These are phyloP conservation scores for Botrytis cinerea DNA, from an alignment of 2,329 filamentous ascomycete genomes.

Conservation along the genomic window DNA sequence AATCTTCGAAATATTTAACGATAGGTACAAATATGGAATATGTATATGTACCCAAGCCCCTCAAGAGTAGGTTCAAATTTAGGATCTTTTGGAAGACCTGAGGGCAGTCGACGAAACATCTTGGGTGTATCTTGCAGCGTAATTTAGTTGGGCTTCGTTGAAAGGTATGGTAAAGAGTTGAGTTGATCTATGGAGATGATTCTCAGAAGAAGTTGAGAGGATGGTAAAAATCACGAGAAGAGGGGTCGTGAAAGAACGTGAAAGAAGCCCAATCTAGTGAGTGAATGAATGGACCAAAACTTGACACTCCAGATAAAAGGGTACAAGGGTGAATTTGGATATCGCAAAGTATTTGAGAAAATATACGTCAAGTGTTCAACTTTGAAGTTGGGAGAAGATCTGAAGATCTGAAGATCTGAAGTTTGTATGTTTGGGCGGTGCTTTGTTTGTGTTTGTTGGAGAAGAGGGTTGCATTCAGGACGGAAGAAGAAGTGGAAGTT, in stretches of 20 bases:
- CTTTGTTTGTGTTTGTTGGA: background rate
- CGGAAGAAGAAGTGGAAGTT: background rate
- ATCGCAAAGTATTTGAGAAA: background rate
- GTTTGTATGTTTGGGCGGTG: background rate
- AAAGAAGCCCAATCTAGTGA: background rate
- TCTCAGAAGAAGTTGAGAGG: background rate
- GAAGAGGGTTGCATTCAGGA: background rate
- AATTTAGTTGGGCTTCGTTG: background rate
- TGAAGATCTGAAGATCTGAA: background rate
- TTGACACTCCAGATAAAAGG: background rate
- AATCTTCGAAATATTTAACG: conserved; percentile 21
- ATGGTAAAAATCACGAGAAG: background rate
- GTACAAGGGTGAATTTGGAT: background rate
- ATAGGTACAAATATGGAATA: conserved; percentile 43
- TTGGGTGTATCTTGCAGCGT: conserved; percentile 2
- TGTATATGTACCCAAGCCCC: conserved; percentile 60
- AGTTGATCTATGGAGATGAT: background rate
- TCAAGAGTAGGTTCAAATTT: conserved; percentile 65
- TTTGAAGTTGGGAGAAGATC: background rate
- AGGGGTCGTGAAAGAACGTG: background rate
- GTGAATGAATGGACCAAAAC: background rate
- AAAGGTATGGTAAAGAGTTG: background rate
- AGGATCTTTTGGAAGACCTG: conserved; percentile 70
- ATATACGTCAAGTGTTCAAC: background rate
- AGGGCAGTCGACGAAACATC: conserved; percentile 77